phyloP scores from a whole-genome alignment of 2,329 filamentous ascomycete genomes.

The Alternaria arbusti region DNA sequence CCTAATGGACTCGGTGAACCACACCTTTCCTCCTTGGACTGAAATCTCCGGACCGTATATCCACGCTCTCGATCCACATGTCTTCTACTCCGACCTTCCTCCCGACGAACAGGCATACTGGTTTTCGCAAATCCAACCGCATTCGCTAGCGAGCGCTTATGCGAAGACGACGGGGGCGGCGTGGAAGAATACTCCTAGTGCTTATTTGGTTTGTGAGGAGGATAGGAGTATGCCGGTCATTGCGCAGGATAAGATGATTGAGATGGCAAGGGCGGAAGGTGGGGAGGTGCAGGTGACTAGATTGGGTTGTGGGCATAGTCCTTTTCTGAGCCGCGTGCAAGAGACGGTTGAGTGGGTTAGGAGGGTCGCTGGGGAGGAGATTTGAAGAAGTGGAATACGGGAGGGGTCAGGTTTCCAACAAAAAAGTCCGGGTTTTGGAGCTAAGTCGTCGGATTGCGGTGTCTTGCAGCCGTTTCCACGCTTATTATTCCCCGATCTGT shows the following conservation, averaged over 20 bases:
- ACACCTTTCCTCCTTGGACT: neutral
- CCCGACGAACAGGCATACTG: constrained; percentile 29
- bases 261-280: constrained; percentile 32
- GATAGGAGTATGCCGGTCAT: constrained; percentile 42
- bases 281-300: constrained; percentile 41
- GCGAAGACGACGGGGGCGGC: constrained; percentile 34
- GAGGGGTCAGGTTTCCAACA: neutral
- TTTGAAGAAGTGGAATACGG: neutral
- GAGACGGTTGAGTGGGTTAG: constrained; percentile 43
- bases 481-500: too few species aligned
- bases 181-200: constrained; percentile 45
- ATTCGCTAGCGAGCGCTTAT: constrained; percentile 34
- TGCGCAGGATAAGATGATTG: constrained; percentile 43
- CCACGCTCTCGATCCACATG: neutral
- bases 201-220: constrained; percentile 48
- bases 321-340: constrained; percentile 50
- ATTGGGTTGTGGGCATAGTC: constrained; percentile 48
- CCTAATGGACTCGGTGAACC: constrained; percentile 23
- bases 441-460: neutral
- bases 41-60: neutral
- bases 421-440: neutral
- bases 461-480: too few species aligned
- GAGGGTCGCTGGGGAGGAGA: constrained; percentile 28
- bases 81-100: constrained; percentile 42
- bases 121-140: constrained; percentile 20